These are phyloP conservation scores for Ascodesmis nigricans DNA, from an alignment of 495 filamentous ascomycete species.

Conservation along the genomic window DNA sequence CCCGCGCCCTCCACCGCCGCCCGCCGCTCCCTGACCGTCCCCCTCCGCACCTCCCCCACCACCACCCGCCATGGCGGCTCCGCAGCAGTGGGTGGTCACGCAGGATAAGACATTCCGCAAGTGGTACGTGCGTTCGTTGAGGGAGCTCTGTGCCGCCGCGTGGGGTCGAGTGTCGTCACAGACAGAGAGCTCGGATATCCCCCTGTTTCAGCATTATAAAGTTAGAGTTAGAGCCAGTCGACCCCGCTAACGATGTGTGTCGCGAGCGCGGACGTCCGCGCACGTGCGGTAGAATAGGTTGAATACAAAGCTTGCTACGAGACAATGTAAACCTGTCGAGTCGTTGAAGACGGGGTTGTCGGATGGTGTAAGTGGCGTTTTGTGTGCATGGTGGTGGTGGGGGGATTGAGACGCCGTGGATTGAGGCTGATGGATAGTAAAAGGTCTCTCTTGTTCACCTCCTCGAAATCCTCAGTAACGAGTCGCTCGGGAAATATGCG, in stretches of 20 bases:
- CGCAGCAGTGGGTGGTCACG: slow-evolving; percentile 87
- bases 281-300: too few species aligned
- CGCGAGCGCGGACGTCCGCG: too few species aligned
- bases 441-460: slow-evolving; percentile 89
- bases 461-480: slow-evolving; percentile 79
- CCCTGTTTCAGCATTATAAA: too few species aligned
- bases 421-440: not conserved
- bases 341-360: slow-evolving; percentile 75
- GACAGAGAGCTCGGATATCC: too few species aligned
- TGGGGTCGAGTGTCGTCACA: too few species aligned
- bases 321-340: slow-evolving; percentile 47
- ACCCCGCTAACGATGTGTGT: too few species aligned
- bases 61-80: slow-evolving; percentile 23
- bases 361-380: slow-evolving; percentile 48
- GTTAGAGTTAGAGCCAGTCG: too few species aligned
- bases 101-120: slow-evolving; percentile 99
- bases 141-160: too few species aligned
- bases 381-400: not conserved
- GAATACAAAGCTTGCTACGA: slow-evolving; percentile 71
- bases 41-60: slow-evolving; percentile 7
- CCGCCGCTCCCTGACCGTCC: slow-evolving; percentile 6
- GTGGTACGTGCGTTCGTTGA: slow-evolving; percentile 63
- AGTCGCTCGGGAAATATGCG: slow-evolving; percentile 90
- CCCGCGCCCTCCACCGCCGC: slow-evolving; percentile 1
- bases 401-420: not conserved